Conservation (phyloP, 2,329 filamentous ascomycete genomes). For the Diplodia scrobiculata region DNA sequence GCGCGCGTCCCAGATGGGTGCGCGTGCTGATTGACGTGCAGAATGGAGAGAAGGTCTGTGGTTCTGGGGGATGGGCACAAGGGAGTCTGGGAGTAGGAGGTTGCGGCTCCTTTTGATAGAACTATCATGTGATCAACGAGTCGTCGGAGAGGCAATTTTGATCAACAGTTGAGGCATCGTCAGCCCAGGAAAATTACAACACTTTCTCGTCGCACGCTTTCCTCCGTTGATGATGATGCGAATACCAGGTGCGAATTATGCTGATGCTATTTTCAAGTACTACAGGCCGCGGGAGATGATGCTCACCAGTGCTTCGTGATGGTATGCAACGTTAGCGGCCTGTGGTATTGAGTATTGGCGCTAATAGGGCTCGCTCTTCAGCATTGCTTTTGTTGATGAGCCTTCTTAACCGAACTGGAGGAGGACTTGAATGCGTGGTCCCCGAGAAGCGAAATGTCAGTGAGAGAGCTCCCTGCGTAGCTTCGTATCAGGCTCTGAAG, state of each 20-base stretch:
- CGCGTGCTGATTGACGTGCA: slow-evolving; percentile 14
- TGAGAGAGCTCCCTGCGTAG: neutral
- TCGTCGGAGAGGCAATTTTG: neutral
- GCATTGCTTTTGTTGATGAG: neutral
- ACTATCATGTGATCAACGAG: neutral
- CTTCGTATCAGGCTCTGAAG: neutral
- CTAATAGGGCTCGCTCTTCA: neutral
- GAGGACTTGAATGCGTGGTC: neutral
- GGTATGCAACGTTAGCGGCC: neutral
- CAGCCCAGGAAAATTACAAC: too few relatives aligned
- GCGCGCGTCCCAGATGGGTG: neutral
- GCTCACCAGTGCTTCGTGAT: slow-evolving; percentile 1
- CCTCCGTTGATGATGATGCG: neutral
- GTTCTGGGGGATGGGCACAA: neutral
- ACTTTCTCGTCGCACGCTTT: neutral
- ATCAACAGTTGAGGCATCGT: neutral
- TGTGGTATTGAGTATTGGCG: neutral
- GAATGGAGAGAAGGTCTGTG: neutral
- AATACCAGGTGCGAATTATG: neutral
- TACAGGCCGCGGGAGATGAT: neutral
- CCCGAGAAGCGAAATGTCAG: neutral
- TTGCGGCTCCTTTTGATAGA: neutral
- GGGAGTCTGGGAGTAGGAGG: neutral
- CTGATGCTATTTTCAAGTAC: neutral
- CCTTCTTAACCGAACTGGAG: neutral